Percentiles rank a stretch among this genome's conserved stretches.
phyloP scores from a whole-genome alignment of 306 rosid genomes.

The Pyrus pyrifolia region DNA sequence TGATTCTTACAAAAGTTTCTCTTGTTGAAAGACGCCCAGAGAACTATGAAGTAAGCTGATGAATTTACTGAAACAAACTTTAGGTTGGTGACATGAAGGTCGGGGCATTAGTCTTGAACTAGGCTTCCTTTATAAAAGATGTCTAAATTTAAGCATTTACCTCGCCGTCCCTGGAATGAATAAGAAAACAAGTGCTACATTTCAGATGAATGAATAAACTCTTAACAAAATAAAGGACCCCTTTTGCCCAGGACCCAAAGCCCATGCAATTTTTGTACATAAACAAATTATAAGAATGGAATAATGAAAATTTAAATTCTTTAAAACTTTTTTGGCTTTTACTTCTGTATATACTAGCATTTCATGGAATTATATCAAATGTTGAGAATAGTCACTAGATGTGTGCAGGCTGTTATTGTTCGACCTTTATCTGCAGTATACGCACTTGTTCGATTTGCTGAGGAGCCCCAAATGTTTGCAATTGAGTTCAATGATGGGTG shows the following conservation, averaged over 20 bases:
- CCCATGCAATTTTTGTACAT: background rate
- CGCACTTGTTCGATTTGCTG: conserved; percentile 91
- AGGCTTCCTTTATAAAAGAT: background rate
- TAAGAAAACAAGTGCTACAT: background rate
- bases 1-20: conserved; percentile 88
- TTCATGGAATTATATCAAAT: conserved; percentile 36
- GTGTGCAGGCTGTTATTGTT: conserved; percentile 97
- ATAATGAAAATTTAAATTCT: background rate
- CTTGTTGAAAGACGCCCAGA: conserved; percentile 98
- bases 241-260: background rate
- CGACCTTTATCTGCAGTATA: conserved; percentile 93
- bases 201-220: background rate
- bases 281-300: background rate
- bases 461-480: conserved; percentile 99
- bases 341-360: background rate
- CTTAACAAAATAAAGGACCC: background rate
- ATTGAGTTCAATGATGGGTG: conserved; percentile 95
- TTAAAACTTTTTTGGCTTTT: background rate
- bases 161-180: background rate
- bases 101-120: background rate
- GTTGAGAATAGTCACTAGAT: conserved; percentile 74
- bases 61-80: conserved; percentile 22
- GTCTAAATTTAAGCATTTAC: background rate
- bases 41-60: conserved; percentile 93
- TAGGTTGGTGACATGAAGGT: conserved; percentile 6